phyloP scores from a whole-genome alignment of 2,329 filamentous ascomycete species.

The Coniochaeta ligniaria region DNA sequence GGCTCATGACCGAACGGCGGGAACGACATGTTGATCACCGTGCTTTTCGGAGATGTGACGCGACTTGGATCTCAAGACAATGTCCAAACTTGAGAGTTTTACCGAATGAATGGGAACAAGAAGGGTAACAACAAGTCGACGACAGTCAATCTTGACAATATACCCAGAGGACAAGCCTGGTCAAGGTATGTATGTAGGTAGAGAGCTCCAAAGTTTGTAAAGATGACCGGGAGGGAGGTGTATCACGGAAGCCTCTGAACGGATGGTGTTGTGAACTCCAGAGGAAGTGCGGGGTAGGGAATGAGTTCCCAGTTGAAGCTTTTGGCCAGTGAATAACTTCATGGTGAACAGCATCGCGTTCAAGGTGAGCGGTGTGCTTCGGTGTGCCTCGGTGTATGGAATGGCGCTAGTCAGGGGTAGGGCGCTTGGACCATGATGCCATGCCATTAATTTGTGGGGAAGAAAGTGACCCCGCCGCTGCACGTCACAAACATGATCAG shows the following conservation, averaged over 20 bases:
- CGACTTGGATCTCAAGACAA: no score
- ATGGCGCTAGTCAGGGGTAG: background rate
- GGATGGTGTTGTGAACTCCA: background rate
- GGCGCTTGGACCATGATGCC: background rate
- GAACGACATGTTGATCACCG: background rate
- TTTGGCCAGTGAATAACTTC: background rate
- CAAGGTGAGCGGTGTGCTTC: background rate
- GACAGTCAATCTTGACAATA: background rate
- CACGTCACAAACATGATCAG: background rate
- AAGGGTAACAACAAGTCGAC: background rate
- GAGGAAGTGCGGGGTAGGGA: background rate
- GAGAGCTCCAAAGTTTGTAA: no score
- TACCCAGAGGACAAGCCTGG: no score
- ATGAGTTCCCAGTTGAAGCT: background rate
- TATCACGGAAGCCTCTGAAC: background rate
- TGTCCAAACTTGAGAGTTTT: background rate
- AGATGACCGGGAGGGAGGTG: background rate
- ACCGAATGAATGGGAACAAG: background rate
- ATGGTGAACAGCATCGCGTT: background rate
- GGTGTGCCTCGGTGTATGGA: background rate
- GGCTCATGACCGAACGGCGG: background rate
- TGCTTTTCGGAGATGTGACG: background rate
- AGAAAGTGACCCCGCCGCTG: background rate
- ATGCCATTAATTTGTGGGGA: background rate
- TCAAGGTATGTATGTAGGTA: no score